Evolutionary conservation across 2,329 filamentous ascomycete species (phyloP).

Genomic region (Trichoderma harzianum): DNA sequence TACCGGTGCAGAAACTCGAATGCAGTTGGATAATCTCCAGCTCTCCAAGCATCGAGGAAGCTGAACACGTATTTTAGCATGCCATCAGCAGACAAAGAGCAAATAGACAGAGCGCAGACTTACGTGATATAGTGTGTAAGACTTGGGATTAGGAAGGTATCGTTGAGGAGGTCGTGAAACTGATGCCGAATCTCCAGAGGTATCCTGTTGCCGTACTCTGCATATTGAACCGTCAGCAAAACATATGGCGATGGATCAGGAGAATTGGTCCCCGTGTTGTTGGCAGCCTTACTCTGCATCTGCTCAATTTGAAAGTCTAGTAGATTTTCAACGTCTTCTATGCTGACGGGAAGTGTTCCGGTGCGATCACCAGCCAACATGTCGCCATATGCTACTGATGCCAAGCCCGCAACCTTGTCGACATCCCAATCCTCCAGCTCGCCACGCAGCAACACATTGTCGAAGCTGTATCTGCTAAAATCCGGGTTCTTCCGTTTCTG

Average conservation of each 20-base stretch:
- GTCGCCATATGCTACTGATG: constrained; percentile 50
- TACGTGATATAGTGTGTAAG: constrained; percentile 73
- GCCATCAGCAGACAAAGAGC: background rate
- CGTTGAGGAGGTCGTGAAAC: constrained; percentile 65
- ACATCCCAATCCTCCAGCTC: constrained; percentile 48
- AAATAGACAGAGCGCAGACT: background rate
- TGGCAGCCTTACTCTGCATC: constrained; percentile 66
- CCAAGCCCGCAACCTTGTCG: constrained; percentile 43
- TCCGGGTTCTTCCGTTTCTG: constrained; percentile 61
- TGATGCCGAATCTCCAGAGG: constrained; percentile 69
- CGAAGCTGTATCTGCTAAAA: constrained; percentile 55
- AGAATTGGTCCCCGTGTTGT: background rate
- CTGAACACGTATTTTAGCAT: constrained; percentile 40
- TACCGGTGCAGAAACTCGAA: constrained; percentile 92
- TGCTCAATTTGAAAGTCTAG: constrained; percentile 86
- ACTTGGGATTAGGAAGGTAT: constrained; percentile 66
- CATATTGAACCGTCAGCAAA: constrained; percentile 16
- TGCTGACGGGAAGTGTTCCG: constrained; percentile 56
- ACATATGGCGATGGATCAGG: background rate
- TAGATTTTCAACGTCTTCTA: constrained; percentile 74
- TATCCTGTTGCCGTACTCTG: constrained; percentile 73
- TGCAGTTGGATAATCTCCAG: constrained; percentile 83
- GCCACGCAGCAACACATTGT: constrained; percentile 50
- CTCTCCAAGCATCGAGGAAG: constrained; percentile 88
- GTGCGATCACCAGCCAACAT: constrained; percentile 45